These are phyloP conservation scores for Phialophora tarda DNA, from an alignment of 2,329 filamentous ascomycete genomes.

Conservation along the genomic window DNA sequence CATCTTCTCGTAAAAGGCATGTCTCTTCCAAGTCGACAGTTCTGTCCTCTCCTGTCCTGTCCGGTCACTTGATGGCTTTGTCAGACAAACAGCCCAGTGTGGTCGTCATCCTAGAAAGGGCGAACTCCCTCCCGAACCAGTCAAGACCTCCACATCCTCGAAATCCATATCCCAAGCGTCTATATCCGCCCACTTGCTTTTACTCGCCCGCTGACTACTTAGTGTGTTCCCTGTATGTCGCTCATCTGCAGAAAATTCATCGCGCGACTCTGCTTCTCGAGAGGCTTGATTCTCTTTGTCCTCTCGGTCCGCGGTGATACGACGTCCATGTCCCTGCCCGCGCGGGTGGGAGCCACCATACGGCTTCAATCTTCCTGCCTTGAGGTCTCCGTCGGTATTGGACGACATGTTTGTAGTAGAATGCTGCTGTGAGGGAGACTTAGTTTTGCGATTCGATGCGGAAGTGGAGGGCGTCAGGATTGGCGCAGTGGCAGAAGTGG, in stretches of 20 bases:
- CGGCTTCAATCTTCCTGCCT: constrained; percentile 26
- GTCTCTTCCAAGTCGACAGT: neutral
- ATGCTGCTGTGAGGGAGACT: constrained; percentile 37
- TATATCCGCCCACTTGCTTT: constrained; percentile 39
- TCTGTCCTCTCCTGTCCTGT: neutral
- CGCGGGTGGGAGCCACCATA: constrained; percentile 37
- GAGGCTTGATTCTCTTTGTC: constrained; percentile 35
- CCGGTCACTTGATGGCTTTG: neutral
- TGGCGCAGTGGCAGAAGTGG: constrained; percentile 31
- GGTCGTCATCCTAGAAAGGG: constrained; percentile 23
- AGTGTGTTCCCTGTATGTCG: neutral
- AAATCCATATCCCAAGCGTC: constrained; percentile 40
- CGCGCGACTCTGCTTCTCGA: neutral
- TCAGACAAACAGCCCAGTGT: neutral
- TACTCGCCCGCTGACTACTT: constrained; percentile 8
- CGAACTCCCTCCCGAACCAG: constrained; percentile 30
- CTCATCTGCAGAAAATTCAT: neutral
- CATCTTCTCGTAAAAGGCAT: constrained; percentile 1
- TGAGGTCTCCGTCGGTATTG: constrained; percentile 14
- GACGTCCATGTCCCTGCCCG: neutral
- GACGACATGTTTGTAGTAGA: constrained; percentile 24
- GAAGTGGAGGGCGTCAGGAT: constrained; percentile 34
- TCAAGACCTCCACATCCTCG: constrained; percentile 38
- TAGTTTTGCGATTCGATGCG: constrained; percentile 37
- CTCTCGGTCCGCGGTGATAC: neutral